Percentiles rank a stretch among this genome's conserved stretches.
Evolutionary conservation across 2,329 filamentous ascomycete species (phyloP).

Genomic region (Juglanconis juglandina): DNA sequence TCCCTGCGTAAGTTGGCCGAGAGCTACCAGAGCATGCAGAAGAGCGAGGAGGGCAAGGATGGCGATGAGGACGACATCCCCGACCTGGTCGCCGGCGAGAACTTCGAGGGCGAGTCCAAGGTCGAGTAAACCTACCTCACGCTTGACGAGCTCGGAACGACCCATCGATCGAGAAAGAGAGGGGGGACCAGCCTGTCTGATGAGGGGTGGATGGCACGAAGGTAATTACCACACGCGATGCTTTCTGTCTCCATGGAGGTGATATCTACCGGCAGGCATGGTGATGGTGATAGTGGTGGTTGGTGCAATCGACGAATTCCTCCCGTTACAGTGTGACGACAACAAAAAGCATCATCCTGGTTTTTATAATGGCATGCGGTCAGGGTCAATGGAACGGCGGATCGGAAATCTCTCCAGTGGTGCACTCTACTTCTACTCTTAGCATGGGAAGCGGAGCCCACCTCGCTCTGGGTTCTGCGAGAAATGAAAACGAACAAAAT

Average conservation of each 20-base stretch:
- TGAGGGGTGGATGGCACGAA: neutral
- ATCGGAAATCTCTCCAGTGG: slow-evolving; percentile 11
- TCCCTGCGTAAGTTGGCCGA: slow-evolving; percentile 97
- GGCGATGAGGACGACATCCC: slow-evolving; percentile 91
- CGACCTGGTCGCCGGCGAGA: slow-evolving; percentile 93
- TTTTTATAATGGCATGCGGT: slow-evolving; percentile 16
- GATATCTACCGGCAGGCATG: slow-evolving; percentile 8
- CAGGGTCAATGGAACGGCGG: slow-evolving; percentile 16
- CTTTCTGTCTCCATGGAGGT: slow-evolving; percentile 5
- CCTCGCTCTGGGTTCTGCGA: slow-evolving; percentile 8
- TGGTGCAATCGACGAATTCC: slow-evolving; percentile 1
- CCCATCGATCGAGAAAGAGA: slow-evolving; percentile 13
- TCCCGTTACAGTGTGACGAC: slow-evolving; percentile 3
- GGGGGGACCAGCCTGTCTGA: neutral
- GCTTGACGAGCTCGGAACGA: neutral
- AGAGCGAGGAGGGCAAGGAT: slow-evolving; percentile 77
- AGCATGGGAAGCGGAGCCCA: slow-evolving; percentile 11
- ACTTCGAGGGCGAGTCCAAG: slow-evolving; percentile 81
- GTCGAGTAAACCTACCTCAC: slow-evolving; percentile 65
- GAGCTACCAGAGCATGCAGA: slow-evolving; percentile 99
- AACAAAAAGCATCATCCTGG: slow-evolving; percentile 12
- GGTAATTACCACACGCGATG: neutral
- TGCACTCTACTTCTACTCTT: slow-evolving; percentile 1
- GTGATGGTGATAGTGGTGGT: neutral
- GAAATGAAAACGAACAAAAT: slow-evolving; percentile 17